A percentile compares a stretch with the other conserved stretches of the same genome.
Evolutionary conservation across 2,329 filamentous ascomycete species (phyloP).

Genomic region (Helminthosporium solani): DNA sequence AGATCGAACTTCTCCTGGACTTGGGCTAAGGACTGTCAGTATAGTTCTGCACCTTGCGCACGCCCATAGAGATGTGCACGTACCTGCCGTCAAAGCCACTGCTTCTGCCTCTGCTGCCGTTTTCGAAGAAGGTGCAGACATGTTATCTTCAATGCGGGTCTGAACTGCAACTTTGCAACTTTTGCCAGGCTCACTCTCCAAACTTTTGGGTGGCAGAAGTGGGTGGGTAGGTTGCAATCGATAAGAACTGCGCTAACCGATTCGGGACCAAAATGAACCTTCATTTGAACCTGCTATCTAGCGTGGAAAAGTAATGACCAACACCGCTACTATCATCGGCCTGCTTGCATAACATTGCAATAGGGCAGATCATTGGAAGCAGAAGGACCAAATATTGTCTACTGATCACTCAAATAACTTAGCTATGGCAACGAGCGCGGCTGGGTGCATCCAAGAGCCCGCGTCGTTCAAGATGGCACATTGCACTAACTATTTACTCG

Average conservation of each 20-base stretch:
- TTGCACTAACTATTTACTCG: no score
- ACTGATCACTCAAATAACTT: no score
- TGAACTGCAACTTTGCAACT: neutral
- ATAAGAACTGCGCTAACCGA: slow-evolving; percentile 1
- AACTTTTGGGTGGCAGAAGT: slow-evolving; percentile 3
- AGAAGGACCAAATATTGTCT: no score
- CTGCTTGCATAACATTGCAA: no score
- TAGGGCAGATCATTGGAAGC: no score
- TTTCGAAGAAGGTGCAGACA: slow-evolving; percentile 5
- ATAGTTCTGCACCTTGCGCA: neutral
- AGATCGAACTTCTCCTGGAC: slow-evolving; percentile 64
- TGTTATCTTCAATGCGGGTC: neutral
- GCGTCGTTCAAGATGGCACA: no score
- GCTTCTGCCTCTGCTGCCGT: neutral
- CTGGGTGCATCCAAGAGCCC: no score
- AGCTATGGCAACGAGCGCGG: no score
- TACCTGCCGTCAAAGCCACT: slow-evolving; percentile 1
- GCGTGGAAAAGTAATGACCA: no score
- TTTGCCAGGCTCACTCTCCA: neutral
- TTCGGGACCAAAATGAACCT: neutral
- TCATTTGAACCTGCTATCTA: no score
- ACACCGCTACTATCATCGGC: no score
- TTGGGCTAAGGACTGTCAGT: slow-evolving; percentile 22
- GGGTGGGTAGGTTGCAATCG: slow-evolving; percentile 3
- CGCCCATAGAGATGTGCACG: neutral